Conservation (phyloP, 345 rosid genomes). For the Gossypium rotundifolium region DNA sequence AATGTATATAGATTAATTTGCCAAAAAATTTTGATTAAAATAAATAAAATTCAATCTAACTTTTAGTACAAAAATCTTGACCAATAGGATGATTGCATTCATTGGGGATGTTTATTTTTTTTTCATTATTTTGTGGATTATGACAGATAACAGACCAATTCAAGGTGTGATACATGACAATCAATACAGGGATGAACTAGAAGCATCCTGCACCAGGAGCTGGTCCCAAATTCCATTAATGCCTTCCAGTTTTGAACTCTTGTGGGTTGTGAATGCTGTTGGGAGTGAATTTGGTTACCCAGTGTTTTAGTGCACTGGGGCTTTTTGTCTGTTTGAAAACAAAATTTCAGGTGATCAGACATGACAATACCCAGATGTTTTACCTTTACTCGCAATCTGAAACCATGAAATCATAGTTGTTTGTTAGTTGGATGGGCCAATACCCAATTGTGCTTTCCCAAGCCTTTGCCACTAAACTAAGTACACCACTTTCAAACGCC, state of each 20-base stretch:
- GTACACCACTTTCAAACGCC: no score
- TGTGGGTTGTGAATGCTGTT: not conserved
- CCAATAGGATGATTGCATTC: not conserved
- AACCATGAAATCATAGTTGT: no score
- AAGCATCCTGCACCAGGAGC: not conserved
- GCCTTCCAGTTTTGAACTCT: not conserved
- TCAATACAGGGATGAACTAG: not conserved
- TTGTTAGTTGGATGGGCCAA: no score
- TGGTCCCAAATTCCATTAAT: not conserved
- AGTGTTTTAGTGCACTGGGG: not conserved
- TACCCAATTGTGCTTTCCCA: no score
- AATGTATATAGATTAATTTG: no score
- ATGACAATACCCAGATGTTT: not conserved
- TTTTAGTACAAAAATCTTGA: no score
- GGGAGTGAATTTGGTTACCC: not conserved
- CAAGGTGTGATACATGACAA: not conserved
- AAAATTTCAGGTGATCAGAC: not conserved
- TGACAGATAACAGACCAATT: not conserved
- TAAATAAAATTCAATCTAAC: no score
- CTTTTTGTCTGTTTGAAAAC: not conserved
- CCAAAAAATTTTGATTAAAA: no score
- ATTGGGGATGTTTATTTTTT: not conserved
- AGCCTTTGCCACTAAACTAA: no score
- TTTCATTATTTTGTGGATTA: not conserved
- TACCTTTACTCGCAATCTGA: not conserved